These are phyloP conservation scores for Fusarium setosum DNA, from an alignment of 2,329 filamentous ascomycete genomes.

Conservation along the genomic window DNA sequence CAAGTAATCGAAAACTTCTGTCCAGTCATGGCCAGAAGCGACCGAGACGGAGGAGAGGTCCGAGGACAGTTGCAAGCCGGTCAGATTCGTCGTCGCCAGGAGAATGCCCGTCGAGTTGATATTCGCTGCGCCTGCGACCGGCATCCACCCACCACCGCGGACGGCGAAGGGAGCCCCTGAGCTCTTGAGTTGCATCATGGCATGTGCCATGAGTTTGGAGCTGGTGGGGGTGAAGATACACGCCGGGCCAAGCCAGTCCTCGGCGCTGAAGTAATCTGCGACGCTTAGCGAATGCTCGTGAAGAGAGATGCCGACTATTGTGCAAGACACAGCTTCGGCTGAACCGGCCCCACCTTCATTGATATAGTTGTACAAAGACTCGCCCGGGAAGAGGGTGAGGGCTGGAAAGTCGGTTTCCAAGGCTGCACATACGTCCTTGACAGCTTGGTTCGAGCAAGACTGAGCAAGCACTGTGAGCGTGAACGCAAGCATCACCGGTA, in stretches of 20 bases:
- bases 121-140: slow-evolving; percentile 31
- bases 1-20: slow-evolving; percentile 27
- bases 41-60: slow-evolving; percentile 25
- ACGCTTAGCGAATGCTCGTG: too few relatives aligned
- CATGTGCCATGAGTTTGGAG: slow-evolving; percentile 7
- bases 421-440: too few relatives aligned
- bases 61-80: slow-evolving; percentile 7
- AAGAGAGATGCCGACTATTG: too few relatives aligned
- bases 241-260: background rate
- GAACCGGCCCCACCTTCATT: too few relatives aligned
- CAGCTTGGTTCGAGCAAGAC: too few relatives aligned
- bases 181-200: background rate
- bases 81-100: slow-evolving; percentile 31
- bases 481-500: too few relatives aligned
- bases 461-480: background rate
- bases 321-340: too few relatives aligned
- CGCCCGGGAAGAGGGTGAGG: too few relatives aligned
- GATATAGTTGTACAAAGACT: too few relatives aligned
- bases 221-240: slow-evolving; percentile 25
- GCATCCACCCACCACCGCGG: slow-evolving; percentile 37
- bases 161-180: slow-evolving; percentile 23
- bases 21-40: slow-evolving; percentile 33
- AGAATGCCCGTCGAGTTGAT: slow-evolving; percentile 23
- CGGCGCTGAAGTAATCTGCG: too few relatives aligned
- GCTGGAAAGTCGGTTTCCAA: too few relatives aligned